Percentiles rank a stretch among this genome's conserved stretches.
phyloP scores from a whole-genome alignment of 2,329 filamentous ascomycete genomes.

The Botryotinia globosa region DNA sequence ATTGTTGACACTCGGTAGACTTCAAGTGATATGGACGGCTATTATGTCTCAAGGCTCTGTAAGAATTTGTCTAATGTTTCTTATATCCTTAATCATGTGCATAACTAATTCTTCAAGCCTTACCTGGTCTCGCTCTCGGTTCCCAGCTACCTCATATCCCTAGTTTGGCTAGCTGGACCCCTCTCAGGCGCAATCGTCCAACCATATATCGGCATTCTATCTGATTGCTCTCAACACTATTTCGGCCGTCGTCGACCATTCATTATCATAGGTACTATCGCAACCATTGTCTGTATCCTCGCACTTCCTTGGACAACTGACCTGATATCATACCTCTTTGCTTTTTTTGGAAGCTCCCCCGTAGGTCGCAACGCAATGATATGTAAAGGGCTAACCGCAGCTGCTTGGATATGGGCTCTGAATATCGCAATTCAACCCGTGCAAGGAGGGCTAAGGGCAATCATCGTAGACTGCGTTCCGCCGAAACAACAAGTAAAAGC shows the following conservation, averaged over 20 bases:
- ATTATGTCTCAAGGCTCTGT: constrained; percentile 23
- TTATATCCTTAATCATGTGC: background rate
- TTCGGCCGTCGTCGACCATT: constrained; percentile 50
- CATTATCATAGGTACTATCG: constrained; percentile 48
- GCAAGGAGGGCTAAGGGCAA: constrained; percentile 37
- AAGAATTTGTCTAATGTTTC: background rate
- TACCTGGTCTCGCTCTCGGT: constrained; percentile 47
- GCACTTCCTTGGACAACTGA: constrained; percentile 50
- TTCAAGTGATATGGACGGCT: constrained; percentile 22
- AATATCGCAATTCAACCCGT: constrained; percentile 39
- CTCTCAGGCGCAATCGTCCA: constrained; percentile 52
- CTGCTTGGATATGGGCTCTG: constrained; percentile 33
- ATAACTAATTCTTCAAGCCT: constrained; percentile 16
- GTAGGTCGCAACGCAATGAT: background rate
- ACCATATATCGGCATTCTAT: constrained; percentile 52
- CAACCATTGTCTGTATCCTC: constrained; percentile 50
- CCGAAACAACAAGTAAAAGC: constrained; percentile 36
- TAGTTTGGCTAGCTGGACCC: constrained; percentile 56
- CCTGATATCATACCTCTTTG: constrained; percentile 31
- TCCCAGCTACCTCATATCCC: constrained; percentile 49
- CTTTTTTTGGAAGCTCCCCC: background rate
- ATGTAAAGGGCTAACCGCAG: constrained; percentile 22
- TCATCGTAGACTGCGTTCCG: constrained; percentile 39
- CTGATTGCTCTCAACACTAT: constrained; percentile 46
- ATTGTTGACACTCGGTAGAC: constrained; percentile 12